Evolutionary conservation across 2,329 filamentous ascomycete genomes (phyloP).

Genomic region (Chrysosporium keratinophilum): DNA sequence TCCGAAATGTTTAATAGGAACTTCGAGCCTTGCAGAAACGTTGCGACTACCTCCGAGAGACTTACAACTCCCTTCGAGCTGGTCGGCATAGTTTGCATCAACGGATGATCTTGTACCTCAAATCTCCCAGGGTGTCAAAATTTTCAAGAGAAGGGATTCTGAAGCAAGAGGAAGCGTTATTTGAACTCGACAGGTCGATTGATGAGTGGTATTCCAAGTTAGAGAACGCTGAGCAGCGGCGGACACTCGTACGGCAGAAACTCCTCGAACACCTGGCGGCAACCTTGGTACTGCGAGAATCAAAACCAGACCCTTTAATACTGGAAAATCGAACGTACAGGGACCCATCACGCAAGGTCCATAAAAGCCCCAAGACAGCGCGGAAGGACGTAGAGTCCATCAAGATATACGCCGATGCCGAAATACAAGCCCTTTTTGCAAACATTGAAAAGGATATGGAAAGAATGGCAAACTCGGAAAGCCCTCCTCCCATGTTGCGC

Average conservation of each 20-base stretch:
- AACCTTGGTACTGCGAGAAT: conserved; percentile 45
- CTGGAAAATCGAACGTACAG: conserved; percentile 14
- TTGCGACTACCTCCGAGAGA: conserved; percentile 66
- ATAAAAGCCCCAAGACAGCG: neutral
- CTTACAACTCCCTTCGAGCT: conserved; percentile 63
- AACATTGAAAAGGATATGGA: conserved; percentile 56
- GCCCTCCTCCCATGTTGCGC: conserved; percentile 17
- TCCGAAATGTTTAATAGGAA: conserved; percentile 44
- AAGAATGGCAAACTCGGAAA: conserved; percentile 23
- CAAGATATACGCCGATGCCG: conserved; percentile 56
- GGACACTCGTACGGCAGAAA: conserved; percentile 65
- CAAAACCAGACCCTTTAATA: conserved; percentile 51
- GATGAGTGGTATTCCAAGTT: conserved; percentile 72
- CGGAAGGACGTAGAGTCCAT: conserved; percentile 52
- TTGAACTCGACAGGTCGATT: conserved; percentile 65
- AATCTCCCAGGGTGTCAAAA: conserved; percentile 57
- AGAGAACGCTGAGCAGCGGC: conserved; percentile 69
- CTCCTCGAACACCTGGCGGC: conserved; percentile 71
- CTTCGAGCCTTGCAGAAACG: conserved; percentile 66
- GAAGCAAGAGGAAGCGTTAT: conserved; percentile 68
- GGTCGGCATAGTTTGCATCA: conserved; percentile 66
- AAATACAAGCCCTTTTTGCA: conserved; percentile 55
- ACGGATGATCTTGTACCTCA: conserved; percentile 66
- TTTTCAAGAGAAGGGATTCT: conserved; percentile 66
- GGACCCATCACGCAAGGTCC: neutral